Percentiles rank a stretch among this genome's conserved stretches.
These are phyloP conservation scores for Microglena sp. DNA, from an alignment of 139 green algal genomes.

Conservation along the genomic window DNA sequence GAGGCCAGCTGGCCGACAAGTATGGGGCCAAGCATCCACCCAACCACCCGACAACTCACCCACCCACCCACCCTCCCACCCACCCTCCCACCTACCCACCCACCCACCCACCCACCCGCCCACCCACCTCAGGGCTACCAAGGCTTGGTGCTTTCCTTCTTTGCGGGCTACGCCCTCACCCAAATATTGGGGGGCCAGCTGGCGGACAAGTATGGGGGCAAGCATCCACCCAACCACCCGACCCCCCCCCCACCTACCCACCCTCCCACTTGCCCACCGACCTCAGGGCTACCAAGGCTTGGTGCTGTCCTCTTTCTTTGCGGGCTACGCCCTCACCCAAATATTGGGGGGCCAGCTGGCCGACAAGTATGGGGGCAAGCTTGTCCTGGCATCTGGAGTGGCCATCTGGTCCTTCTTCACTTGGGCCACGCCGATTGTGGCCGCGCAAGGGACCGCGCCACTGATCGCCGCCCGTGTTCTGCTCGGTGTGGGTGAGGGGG, in stretches of 20 bases:
- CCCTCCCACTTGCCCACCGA: too few relatives aligned
- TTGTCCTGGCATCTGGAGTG: slow-evolving; percentile 40
- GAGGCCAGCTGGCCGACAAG: slow-evolving; percentile 47
- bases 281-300: slow-evolving; percentile 40
- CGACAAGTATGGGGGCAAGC: slow-evolving; percentile 6
- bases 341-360: slow-evolving; percentile 19
- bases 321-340: slow-evolving; percentile 61
- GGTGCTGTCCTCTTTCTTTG: slow-evolving; percentile 64
- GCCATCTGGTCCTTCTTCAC: slow-evolving; percentile 57
- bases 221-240: too few relatives aligned
- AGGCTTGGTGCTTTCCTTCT: too few relatives aligned
- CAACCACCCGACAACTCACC: neutral
- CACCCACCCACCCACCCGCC: too few relatives aligned
- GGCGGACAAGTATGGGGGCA: slow-evolving; percentile 52
- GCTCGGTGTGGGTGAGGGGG: slow-evolving; percentile 65
- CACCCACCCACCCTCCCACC: neutral
- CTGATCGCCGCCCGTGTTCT: slow-evolving; percentile 50
- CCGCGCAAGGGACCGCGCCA: slow-evolving; percentile 27
- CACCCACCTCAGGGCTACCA: too few relatives aligned
- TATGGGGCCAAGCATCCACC: slow-evolving; percentile 49
- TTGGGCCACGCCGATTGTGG: slow-evolving; percentile 39
- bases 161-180: too few relatives aligned
- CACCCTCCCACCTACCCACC: too few relatives aligned
- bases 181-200: slow-evolving; percentile 29
- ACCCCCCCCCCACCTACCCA: too few relatives aligned